Base-by-base conservation (phyloP, 2,329 filamentous ascomycete genomes). In the Graphilbum fragrans region DNA sequence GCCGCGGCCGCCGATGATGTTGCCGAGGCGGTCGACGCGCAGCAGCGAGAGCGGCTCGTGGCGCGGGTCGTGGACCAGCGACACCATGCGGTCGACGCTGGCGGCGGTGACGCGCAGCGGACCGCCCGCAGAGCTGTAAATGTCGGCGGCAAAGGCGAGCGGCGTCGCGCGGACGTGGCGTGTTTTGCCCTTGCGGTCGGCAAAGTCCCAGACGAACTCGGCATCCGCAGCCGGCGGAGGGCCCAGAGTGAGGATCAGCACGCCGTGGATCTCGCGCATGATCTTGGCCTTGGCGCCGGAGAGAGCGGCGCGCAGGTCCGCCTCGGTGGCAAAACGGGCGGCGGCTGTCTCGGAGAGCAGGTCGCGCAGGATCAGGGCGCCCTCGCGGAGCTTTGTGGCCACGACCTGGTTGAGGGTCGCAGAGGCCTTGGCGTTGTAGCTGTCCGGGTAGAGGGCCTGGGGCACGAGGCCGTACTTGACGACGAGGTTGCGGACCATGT, bases 381-480 rank as follows among this genome's bases (percentile, higher is more conserved):
- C 80, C 59, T 94, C 86, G n/a, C 87, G 80, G 27, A 94, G 72
- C 63, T 93, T 93, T 17, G 80, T 87, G 11, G 85, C 87, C 47
- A 94, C 68, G 23, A 93, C 66, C 41, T 64, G 69, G 55, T 88
- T 84, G 63, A 94, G 77, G 17, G 74, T 67, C 1, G 67, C 60
- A 21, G 81, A 85, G 52, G 79, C 78, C 65, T 72, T 72, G 4
- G 86, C 84, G 56, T 85, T 90, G 69, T 74, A 90, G 41, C 72
- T 78, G 57, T 94, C 87, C 0, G 86, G 86, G 55, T 92, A 94
- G 3, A 94, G 61, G 0, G 68, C 63, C 56, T 93, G 83, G 3
- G 86, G 86, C 1, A 92, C 80, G n/a, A 94, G 72, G 22, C 87
- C 87, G 54, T 94, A 94, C 63, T 94, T 94, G 35, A 75, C 63